Evolutionary conservation across 176 grass and related monocot genomes (phyloP).

Genomic region (Oryza glaberrima): DNA sequence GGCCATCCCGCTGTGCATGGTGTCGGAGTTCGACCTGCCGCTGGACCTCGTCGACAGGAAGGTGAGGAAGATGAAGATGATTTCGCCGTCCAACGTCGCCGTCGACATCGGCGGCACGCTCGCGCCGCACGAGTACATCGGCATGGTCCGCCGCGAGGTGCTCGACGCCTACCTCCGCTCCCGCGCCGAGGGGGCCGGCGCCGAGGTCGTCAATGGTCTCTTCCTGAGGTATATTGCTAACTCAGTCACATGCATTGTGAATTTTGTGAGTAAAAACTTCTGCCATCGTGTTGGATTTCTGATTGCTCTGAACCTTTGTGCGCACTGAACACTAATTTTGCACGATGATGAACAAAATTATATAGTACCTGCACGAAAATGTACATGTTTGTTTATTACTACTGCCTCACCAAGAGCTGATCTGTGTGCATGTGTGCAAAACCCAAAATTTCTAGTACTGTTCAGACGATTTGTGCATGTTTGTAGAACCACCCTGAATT

Average conservation of each 20-base stretch:
- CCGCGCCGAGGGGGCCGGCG: slow-evolving; percentile 68
- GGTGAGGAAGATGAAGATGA: slow-evolving; percentile 99
- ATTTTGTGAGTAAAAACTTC: neutral
- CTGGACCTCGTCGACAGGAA: slow-evolving; percentile 87
- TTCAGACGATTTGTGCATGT: neutral
- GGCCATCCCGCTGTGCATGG: slow-evolving; percentile 97
- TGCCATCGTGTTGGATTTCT: neutral
- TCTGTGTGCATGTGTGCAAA: neutral
- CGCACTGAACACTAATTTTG: neutral
- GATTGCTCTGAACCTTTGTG: neutral
- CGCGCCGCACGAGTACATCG: slow-evolving; percentile 85
- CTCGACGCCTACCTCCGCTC: slow-evolving; percentile 81
- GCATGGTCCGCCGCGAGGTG: slow-evolving; percentile 97
- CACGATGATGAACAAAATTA: neutral
- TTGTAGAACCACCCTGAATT: neutral
- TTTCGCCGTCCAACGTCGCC: slow-evolving; percentile 94
- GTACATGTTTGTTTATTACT: neutral
- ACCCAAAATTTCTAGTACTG: no score
- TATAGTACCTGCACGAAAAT: neutral
- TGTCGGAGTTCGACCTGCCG: slow-evolving; percentile 92
- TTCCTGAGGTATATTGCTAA: slow-evolving; percentile 58
- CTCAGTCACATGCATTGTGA: neutral
- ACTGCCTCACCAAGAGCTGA: neutral
- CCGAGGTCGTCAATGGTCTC: slow-evolving; percentile 85
- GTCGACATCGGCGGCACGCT: slow-evolving; percentile 96